phyloP scores from a whole-genome alignment of 176 grass and related monocot genomes.

The Leersia perrieri region DNA sequence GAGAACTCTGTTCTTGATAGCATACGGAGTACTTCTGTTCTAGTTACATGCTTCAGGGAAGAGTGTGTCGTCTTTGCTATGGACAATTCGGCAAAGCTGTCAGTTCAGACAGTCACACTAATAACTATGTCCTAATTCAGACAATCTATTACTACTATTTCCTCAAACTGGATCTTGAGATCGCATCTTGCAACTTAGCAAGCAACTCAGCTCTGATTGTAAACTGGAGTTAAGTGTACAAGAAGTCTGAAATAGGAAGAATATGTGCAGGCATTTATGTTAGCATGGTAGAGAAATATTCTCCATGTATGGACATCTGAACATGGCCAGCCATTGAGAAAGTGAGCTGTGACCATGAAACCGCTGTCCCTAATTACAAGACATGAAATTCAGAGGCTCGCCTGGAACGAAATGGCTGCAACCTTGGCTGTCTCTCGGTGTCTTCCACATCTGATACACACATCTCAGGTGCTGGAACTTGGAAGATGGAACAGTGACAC shows the following conservation, averaged over 20 bases:
- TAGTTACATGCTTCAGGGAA: neutral
- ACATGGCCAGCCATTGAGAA: constrained; percentile 15
- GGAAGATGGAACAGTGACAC: neutral
- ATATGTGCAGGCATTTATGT: neutral
- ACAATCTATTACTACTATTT: neutral
- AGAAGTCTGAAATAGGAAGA: neutral
- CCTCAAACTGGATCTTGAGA: constrained; percentile 14
- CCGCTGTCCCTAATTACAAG: neutral
- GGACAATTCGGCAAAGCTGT: neutral
- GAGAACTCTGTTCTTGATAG: neutral
- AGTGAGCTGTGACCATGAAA: neutral
- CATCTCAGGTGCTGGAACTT: constrained; percentile 24
- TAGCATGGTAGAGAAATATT: neutral
- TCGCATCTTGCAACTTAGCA: constrained; percentile 22
- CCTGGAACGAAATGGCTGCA: constrained; percentile 12
- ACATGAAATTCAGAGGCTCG: neutral
- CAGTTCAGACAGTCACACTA: neutral
- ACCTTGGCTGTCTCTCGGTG: neutral
- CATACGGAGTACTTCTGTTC: neutral
- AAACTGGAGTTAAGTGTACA: neutral
- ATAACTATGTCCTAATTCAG: neutral
- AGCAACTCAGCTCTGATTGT: neutral
- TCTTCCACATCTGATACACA: neutral
- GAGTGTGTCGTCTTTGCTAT: neutral
- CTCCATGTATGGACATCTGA: neutral